Conservation (phyloP, 305 asterid species). For the Fraxinus angustifolia region DNA sequence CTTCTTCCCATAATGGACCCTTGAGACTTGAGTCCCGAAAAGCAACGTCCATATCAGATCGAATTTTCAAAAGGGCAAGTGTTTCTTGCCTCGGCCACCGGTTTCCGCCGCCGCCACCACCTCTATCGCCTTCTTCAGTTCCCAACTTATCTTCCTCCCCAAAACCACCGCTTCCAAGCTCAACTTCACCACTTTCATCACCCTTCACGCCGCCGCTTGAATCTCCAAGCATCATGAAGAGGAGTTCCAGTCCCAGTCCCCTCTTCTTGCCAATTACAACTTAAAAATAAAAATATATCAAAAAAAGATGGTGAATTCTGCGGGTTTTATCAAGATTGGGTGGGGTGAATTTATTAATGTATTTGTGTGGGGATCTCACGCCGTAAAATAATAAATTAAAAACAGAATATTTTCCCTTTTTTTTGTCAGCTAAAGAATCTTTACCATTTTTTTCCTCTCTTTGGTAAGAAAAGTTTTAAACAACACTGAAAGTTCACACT, state of each 20-base stretch:
- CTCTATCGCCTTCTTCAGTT: constrained; percentile 45
- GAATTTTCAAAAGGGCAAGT: constrained; percentile 63
- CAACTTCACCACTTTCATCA: neutral
- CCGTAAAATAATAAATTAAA: neutral
- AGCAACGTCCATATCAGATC: constrained; percentile 80
- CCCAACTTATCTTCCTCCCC: constrained; percentile 37
- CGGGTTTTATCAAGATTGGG: constrained; percentile 39
- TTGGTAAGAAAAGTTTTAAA: neutral
- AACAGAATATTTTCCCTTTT: neutral
- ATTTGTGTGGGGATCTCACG: constrained; percentile 54
- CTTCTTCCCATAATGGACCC: constrained; percentile 98
- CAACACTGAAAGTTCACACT: neutral
- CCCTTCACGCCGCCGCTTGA: constrained; percentile 19
- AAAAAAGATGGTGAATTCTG: constrained; percentile 53
- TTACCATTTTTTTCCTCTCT: neutral
- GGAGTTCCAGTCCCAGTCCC: neutral
- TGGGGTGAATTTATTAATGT: constrained; percentile 54
- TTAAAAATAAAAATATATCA: constrained; percentile 23
- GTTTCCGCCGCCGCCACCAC: constrained; percentile 56
- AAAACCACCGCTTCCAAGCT: constrained; percentile 22
- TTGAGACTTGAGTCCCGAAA: constrained; percentile 84
- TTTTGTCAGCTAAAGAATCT: constrained; percentile 3
- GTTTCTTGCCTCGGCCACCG: constrained; percentile 98
- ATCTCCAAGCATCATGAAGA: constrained; percentile 35
- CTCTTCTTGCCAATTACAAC: constrained; percentile 23